Evolutionary conservation across 441 rosid species (phyloP), one percentile per base, ranked within the genome.

Genomic region (Melastoma candidum): DNA sequence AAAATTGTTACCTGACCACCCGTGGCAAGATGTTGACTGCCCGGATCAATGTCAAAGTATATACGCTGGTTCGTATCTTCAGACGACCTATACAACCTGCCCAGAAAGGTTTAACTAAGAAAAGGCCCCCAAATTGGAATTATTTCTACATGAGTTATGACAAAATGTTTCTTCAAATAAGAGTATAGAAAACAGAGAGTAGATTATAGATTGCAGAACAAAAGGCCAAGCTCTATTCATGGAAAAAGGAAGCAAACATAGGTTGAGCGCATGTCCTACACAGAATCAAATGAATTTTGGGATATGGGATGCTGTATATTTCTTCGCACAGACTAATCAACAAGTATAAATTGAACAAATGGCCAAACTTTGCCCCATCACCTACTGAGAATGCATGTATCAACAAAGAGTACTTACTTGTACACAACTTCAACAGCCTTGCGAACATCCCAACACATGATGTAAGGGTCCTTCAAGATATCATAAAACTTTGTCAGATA

Each of bases 401-500:
- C 4, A 29, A 44, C 13, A 49, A 52, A 2, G 25, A 36, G 41
- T 9, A 77, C 93, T 78, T 62, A 90, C 95, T 92, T 88, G 74
- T 81, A 88, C 41, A 92, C 87, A 54, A 79, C 83, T 62, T 92
- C 88, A 59, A 80, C 95, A 58, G 95, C 63, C 71, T 84, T 84
- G 41, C 95, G 78, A 51, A 88, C 64, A 71, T 88, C 98, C 97
- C 97, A 92, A 70, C 97, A 86, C 64, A 85, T 72, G 56, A 92
- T 84, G 68, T 84, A 92, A 52, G 97, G 95, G 71, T 92, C 98
- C 94, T 88, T 44, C 63, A 65, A 59, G 58, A 43, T 47, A 66
- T 32, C 63, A 48, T 48, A 48, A 51, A 26, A 17, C 11, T 7
- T 3, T 3, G 5, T 29, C 44, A 50, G 29, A 48, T 46, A 56